Evolutionary conservation across 345 rosid species (phyloP).

Genomic region (Streptanthus diversifolius): DNA sequence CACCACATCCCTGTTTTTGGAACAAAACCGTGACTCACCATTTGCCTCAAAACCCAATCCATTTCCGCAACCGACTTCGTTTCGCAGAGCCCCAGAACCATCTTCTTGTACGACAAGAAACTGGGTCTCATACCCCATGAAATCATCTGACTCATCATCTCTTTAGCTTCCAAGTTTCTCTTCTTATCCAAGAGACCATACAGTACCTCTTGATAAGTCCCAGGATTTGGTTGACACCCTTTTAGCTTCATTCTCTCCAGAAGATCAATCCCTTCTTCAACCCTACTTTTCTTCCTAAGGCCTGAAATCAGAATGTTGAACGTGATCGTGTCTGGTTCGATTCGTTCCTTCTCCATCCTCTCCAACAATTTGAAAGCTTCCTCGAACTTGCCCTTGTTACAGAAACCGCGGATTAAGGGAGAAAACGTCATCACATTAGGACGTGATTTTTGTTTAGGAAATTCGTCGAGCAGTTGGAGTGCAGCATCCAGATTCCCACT

Average conservation of each 20-base stretch:
- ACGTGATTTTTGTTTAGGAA: slow-evolving; percentile 65
- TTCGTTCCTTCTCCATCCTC: slow-evolving; percentile 68
- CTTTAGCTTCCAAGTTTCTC: slow-evolving; percentile 55
- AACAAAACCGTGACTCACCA: slow-evolving; percentile 76
- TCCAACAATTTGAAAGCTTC: slow-evolving; percentile 61
- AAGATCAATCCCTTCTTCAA: slow-evolving; percentile 59
- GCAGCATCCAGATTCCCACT: slow-evolving; percentile 65
- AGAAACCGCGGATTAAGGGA: slow-evolving; percentile 63
- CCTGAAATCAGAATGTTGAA: slow-evolving; percentile 89
- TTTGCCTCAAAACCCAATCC: slow-evolving; percentile 63
- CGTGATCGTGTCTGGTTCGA: slow-evolving; percentile 63
- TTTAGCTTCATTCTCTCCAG: slow-evolving; percentile 57
- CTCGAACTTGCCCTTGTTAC: slow-evolving; percentile 51
- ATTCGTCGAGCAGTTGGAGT: slow-evolving; percentile 82
- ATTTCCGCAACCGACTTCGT: slow-evolving; percentile 46
- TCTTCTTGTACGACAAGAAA: slow-evolving; percentile 57
- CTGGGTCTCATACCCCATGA: slow-evolving; percentile 55
- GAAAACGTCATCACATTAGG: slow-evolving; percentile 79
- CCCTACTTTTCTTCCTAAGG: slow-evolving; percentile 66
- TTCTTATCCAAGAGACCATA: slow-evolving; percentile 67
- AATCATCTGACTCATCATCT: slow-evolving; percentile 56
- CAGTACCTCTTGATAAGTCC: slow-evolving; percentile 72
- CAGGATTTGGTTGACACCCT: slow-evolving; percentile 71
- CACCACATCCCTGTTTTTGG: slow-evolving; percentile 80
- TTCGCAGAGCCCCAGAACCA: slow-evolving; percentile 58